Percentiles rank a stretch among this genome's conserved stretches.
Evolutionary conservation across 2,329 filamentous ascomycete species (phyloP).

Genomic region (Hymenoscyphus linearis): DNA sequence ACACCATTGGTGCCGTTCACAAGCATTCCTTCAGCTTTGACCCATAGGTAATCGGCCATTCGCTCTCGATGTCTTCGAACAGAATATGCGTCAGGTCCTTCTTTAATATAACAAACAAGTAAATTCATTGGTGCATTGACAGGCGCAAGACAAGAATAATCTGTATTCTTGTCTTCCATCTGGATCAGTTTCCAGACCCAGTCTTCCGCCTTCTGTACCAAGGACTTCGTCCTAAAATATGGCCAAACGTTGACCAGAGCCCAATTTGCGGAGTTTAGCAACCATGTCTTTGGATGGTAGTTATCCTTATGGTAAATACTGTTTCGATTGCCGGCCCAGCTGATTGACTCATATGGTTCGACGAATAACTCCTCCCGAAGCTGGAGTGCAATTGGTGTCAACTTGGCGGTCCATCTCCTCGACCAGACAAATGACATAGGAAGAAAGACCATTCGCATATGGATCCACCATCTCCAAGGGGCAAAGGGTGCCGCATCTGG

Average conservation of each 20-base stretch:
- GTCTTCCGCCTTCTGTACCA: constrained; percentile 69
- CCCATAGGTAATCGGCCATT: constrained; percentile 82
- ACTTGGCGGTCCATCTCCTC: constrained; percentile 70
- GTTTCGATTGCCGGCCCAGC: constrained; percentile 75
- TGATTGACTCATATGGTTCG: constrained; percentile 69
- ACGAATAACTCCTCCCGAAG: constrained; percentile 79
- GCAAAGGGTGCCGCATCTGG: constrained; percentile 87
- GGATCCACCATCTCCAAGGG: constrained; percentile 96
- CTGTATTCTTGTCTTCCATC: constrained; percentile 90
- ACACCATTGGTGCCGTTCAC: constrained; percentile 98
- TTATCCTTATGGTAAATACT: constrained; percentile 76
- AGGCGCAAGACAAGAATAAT: constrained; percentile 78
- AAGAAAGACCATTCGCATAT: constrained; percentile 93
- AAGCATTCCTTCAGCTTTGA: constrained; percentile 88
- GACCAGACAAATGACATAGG: constrained; percentile 91
- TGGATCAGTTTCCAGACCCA: constrained; percentile 80
- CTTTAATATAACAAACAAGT: constrained; percentile 76
- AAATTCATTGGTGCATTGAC: constrained; percentile 90
- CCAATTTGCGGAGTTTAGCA: constrained; percentile 77
- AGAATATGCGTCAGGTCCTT: constrained; percentile 68
- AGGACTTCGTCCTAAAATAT: constrained; percentile 59
- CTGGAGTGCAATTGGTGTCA: constrained; percentile 66
- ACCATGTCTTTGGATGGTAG: constrained; percentile 85
- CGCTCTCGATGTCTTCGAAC: constrained; percentile 75
- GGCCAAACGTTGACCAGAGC: constrained; percentile 74